A percentile compares a stretch with the other conserved stretches of the same genome.
phyloP scores from a whole-genome alignment of 148 eudicot genomes.

The Limonium bicolor region DNA sequence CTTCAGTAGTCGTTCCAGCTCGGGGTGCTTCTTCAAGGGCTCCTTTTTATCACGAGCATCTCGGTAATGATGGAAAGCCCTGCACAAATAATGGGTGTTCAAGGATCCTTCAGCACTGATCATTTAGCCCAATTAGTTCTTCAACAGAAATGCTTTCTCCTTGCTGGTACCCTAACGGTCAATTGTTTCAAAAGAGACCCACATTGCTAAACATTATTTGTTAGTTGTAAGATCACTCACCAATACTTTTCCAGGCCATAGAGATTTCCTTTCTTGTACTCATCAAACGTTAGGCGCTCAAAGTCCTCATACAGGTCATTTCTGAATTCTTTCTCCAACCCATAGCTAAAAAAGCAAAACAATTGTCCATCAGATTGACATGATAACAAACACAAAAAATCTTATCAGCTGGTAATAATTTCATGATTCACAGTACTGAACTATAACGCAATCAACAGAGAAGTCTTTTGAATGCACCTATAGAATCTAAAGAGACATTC shows the following conservation, averaged over 20 bases:
- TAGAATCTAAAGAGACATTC: constrained; percentile 93
- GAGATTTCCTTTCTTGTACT: constrained; percentile 64
- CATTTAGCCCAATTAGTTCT: no score
- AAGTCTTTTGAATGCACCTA: constrained; percentile 32
- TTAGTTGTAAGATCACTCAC: constrained; percentile 15
- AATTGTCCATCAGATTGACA: background rate
- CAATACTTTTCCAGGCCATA: constrained; percentile 98
- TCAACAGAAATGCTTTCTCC: no score
- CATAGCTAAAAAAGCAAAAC: constrained; percentile 50
- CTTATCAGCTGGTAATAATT: background rate
- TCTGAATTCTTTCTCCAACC: constrained; percentile 80
- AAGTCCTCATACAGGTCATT: constrained; percentile 72
- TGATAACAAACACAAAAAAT: background rate
- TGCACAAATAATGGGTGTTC: no score
- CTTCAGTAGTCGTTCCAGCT: constrained; percentile 45
- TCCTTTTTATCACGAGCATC: constrained; percentile 25
- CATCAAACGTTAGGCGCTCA: constrained; percentile 54
- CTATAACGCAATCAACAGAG: background rate
- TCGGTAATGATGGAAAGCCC: constrained; percentile 86
- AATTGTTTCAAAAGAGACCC: no score
- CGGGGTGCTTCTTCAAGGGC: constrained; percentile 43
- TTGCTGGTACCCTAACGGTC: no score
- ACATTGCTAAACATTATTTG: no score
- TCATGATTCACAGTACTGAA: background rate
- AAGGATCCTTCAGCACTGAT: no score